Evolutionary conservation across 2,329 filamentous ascomycete species (phyloP).

Genomic region (Colletotrichum euphorbiae): DNA sequence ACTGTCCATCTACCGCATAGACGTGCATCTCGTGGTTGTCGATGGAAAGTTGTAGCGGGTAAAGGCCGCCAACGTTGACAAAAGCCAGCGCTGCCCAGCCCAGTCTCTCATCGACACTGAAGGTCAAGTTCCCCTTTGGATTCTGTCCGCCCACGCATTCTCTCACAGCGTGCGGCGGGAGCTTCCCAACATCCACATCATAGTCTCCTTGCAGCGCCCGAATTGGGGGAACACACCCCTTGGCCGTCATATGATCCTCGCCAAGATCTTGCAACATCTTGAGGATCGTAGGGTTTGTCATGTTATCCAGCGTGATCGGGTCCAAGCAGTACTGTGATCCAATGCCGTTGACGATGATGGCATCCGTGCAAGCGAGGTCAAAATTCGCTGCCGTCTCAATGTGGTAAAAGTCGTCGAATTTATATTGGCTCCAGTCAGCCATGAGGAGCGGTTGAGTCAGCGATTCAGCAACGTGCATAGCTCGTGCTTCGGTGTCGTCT

Average conservation of each 20-base stretch:
- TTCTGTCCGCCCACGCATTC: background rate
- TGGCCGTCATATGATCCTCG: slow-evolving; percentile 20
- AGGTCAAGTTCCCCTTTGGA: slow-evolving; percentile 6
- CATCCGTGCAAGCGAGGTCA: slow-evolving; percentile 16
- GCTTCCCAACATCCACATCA: background rate
- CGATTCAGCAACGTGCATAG: background rate
- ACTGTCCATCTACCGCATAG: slow-evolving; percentile 57
- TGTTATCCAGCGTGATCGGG: background rate
- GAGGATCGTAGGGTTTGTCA: slow-evolving; percentile 11
- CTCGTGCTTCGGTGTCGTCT: background rate
- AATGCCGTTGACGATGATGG: background rate
- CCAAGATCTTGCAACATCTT: slow-evolving; percentile 20
- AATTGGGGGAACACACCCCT: slow-evolving; percentile 8
- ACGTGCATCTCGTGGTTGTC: slow-evolving; percentile 57
- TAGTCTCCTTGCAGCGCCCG: slow-evolving; percentile 21
- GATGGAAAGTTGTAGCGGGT: slow-evolving; percentile 48
- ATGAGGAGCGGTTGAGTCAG: slow-evolving; percentile 18
- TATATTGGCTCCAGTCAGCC: slow-evolving; percentile 39
- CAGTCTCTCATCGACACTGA: background rate
- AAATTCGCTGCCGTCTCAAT: background rate
- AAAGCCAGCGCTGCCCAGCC: slow-evolving; percentile 1
- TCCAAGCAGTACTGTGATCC: slow-evolving; percentile 18
- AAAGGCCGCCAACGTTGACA: slow-evolving; percentile 12
- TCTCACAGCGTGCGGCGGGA: background rate
- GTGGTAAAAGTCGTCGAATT: slow-evolving; percentile 31